Evolutionary conservation across 2,329 filamentous ascomycete genomes (phyloP), one percentile per base, ranked within the genome.

Genomic region (Hymenoscyphus fructigenus): DNA sequence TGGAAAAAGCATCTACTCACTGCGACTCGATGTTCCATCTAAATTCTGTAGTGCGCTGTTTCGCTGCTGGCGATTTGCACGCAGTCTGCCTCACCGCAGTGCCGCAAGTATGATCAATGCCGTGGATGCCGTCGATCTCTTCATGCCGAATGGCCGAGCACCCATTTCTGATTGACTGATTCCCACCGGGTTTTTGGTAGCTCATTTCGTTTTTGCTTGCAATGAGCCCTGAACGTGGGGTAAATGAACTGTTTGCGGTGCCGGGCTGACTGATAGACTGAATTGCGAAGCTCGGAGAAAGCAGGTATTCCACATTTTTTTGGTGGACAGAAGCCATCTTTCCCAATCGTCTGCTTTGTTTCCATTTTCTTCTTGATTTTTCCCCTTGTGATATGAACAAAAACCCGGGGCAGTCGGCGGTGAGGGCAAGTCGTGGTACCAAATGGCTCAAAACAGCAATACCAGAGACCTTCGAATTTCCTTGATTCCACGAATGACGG

Each of bases 401-500:
- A 50, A 50, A 26, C 23, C 41, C 44, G 20, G 44, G 44, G 44
- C 44, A 50, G 44, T 65, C 60, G 61, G 66, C 65, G 68, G 70
- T 67, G 70, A 64, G 58, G 63, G 63, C 65, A 66, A 62, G 62
- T 44, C 20, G 65, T 53, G 57, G 59, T 41, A 64, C 61, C n/a
- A 59, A 64, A 47, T 64, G 57, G 60, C 64, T 57, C 41, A 23
- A 66, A 50, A 26, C 29, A 61, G 68, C 5, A 61, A 60, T 55
- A 28, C 32, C 50, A 62, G 38, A 61, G 64, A 53, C 66, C 62
- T 66, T 64, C 59, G 61, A 67, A 67, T 70, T 68, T 72, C 29
- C 69, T 59, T 59, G 20, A 28, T 63, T 66, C 65, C 47, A 66
- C 71, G 68, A 74, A 73, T 72, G 63, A 68, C 69, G 65, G 65